Evolutionary conservation across 108 stramenopile species (phyloP).

Genomic region (Skeletonema costatum): DNA sequence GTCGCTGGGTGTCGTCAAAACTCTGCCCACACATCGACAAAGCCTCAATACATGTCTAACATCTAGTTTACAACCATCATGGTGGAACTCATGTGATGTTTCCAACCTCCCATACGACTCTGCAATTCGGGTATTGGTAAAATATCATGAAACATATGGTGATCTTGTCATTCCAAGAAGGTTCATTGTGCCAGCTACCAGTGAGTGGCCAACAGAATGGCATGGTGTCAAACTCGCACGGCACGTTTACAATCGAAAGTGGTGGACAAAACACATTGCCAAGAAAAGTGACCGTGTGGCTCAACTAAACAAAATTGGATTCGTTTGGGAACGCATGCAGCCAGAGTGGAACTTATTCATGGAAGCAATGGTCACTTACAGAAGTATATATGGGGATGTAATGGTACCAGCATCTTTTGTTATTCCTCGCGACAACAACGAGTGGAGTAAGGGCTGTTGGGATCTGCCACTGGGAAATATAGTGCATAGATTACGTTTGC

Average conservation of each 20-base stretch:
- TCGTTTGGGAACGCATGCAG: conserved; percentile 86
- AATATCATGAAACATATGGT: conserved; percentile 56
- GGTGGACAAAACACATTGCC: conserved; percentile 77
- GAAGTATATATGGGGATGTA: conserved; percentile 52
- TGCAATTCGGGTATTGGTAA: conserved; percentile 50
- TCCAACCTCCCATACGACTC: conserved; percentile 57
- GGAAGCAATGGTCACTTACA: conserved; percentile 67
- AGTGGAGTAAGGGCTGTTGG: conserved; percentile 75
- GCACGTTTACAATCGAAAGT: conserved; percentile 80
- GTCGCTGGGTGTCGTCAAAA: not conserved
- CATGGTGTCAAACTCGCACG: conserved; percentile 64
- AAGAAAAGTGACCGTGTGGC: conserved; percentile 59
- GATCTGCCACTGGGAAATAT: conserved; percentile 66
- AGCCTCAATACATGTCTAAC: not conserved
- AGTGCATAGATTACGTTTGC: conserved; percentile 66
- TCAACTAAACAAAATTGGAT: conserved; percentile 73
- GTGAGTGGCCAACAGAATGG: conserved; percentile 65
- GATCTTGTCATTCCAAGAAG: conserved; percentile 67
- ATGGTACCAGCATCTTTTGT: conserved; percentile 75
- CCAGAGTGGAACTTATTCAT: conserved; percentile 84
- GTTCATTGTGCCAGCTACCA: conserved; percentile 51
- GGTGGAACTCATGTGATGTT: conserved; percentile 7
- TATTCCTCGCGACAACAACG: conserved; percentile 53
- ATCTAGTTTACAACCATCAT: not conserved
- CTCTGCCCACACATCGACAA: not conserved